A percentile compares a stretch with the other conserved stretches of the same genome.
phyloP scores from a whole-genome alignment of 2,329 filamentous ascomycete genomes.

The Leptographium flavum region DNA sequence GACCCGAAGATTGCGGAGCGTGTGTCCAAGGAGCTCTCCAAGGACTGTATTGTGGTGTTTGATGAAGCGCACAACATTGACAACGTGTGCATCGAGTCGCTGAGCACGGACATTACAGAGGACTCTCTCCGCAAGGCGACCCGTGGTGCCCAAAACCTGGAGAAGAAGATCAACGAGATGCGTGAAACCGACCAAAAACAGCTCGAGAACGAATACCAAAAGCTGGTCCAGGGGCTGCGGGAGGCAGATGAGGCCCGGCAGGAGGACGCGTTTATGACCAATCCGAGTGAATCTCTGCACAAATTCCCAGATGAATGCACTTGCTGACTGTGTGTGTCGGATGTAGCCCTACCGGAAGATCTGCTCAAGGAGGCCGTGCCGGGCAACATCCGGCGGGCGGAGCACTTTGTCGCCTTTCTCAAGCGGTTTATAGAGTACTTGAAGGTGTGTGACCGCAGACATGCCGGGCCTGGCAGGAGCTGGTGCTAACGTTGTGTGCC shows the following conservation, averaged over 20 bases:
- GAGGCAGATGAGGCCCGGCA: slow-evolving; percentile 80
- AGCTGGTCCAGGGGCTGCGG: slow-evolving; percentile 80
- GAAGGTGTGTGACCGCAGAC: slow-evolving; percentile 34
- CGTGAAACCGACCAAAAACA: slow-evolving; percentile 91
- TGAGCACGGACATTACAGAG: slow-evolving; percentile 93
- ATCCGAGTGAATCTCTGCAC: slow-evolving; percentile 39
- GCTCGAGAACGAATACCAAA: slow-evolving; percentile 86
- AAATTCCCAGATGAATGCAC: too few relatives aligned
- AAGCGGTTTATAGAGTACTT: slow-evolving; percentile 97
- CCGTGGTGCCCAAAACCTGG: slow-evolving; percentile 77
- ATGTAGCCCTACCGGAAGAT: slow-evolving; percentile 68
- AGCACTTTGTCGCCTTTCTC: slow-evolving; percentile 89
- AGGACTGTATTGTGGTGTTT: slow-evolving; percentile 97
- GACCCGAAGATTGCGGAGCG: slow-evolving; percentile 96
- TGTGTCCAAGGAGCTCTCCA: slow-evolving; percentile 76
- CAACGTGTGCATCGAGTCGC: slow-evolving; percentile 95
- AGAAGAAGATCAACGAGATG: slow-evolving; percentile 86
- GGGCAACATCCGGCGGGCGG: slow-evolving; percentile 87
- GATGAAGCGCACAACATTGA: slow-evolving; percentile 99
- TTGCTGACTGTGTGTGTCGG: not conserved
- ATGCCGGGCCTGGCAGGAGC: too few relatives aligned
- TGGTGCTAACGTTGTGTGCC: not conserved
- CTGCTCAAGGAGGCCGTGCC: slow-evolving; percentile 90
- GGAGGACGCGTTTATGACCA: slow-evolving; percentile 95
- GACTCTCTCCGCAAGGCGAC: slow-evolving; percentile 86